Evolutionary conservation across 768 basidiomycete genomes (phyloP).

Genomic region (Suillus tomentosus): DNA sequence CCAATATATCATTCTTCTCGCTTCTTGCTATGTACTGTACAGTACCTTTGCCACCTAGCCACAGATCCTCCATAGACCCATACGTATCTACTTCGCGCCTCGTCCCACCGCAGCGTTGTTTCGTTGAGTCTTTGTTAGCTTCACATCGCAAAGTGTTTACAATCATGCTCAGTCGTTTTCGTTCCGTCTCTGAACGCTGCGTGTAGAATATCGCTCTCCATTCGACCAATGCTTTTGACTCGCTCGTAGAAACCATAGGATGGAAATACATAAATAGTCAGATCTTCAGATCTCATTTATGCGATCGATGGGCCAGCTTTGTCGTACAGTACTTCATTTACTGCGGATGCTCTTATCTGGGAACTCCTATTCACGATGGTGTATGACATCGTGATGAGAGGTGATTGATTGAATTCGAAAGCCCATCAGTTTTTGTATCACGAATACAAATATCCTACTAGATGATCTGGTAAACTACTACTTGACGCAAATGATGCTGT

Average conservation of each 20-base stretch:
- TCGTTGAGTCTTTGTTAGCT: no score
- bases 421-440: no score
- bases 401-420: constrained; percentile 27
- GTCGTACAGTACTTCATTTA: constrained; percentile 47
- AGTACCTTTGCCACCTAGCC: no score
- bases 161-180: constrained; percentile 56
- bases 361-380: constrained; percentile 59
- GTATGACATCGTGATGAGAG: constrained; percentile 66
- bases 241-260: constrained; percentile 59
- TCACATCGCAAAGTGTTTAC: constrained; percentile 42
- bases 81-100: no score
- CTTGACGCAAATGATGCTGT: no score
- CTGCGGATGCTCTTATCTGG: constrained; percentile 62
- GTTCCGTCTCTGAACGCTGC: neutral
- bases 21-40: no score
- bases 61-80: no score
- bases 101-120: no score
- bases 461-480: no score
- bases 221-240: constrained; percentile 74
- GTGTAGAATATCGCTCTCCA: constrained; percentile 61
- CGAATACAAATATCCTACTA: no score
- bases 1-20: no score
- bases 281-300: constrained; percentile 1
- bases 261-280: constrained; percentile 46
- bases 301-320: no score